Percentiles rank a stretch among this genome's conserved stretches.
Conservation (phyloP, 768 basidiomycete genomes). For the Podaxis mareebaensis region DNA sequence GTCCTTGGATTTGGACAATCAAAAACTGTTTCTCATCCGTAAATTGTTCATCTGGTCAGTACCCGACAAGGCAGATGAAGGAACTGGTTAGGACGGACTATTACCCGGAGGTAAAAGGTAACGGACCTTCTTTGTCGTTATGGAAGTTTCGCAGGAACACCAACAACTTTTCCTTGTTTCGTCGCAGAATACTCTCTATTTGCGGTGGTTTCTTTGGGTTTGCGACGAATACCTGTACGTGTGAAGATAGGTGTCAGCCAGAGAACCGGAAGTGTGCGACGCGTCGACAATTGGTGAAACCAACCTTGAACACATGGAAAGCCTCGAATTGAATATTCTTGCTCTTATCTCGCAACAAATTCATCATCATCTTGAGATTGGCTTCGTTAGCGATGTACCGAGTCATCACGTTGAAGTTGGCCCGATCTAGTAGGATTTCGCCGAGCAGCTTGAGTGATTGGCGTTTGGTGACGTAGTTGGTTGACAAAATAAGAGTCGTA, state of each 20-base stretch:
- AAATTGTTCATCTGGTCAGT: conserved; percentile 83
- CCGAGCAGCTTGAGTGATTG: conserved; percentile 98
- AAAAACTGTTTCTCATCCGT: conserved; percentile 97
- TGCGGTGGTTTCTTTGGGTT: conserved; percentile 99
- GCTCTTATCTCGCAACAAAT: conserved; percentile 95
- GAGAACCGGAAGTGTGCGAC: not conserved
- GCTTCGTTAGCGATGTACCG: conserved; percentile 93
- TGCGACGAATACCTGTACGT: conserved; percentile 86
- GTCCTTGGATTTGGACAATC: conserved; percentile 85
- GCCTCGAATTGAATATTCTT: conserved; percentile 99
- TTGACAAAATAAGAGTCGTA: conserved; percentile 87
- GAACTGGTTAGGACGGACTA: not conserved
- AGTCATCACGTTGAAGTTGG: conserved; percentile 99
- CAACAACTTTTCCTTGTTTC: conserved; percentile 94
- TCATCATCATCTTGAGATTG: conserved; percentile 99
- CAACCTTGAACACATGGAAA: conserved; percentile 99
- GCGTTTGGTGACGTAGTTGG: conserved; percentile 99
- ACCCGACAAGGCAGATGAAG: not conserved
- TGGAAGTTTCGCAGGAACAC: conserved; percentile 91
- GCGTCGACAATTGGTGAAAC: conserved; percentile 20
- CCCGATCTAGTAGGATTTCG: conserved; percentile 95
- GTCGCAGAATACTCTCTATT: conserved; percentile 84
- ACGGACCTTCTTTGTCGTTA: conserved; percentile 93
- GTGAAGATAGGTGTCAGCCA: not conserved
- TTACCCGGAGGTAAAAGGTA: conserved; percentile 9